These are phyloP conservation scores for Tolypocladium amazonense DNA, from an alignment of 2,329 filamentous ascomycete species.

Conservation along the genomic window DNA sequence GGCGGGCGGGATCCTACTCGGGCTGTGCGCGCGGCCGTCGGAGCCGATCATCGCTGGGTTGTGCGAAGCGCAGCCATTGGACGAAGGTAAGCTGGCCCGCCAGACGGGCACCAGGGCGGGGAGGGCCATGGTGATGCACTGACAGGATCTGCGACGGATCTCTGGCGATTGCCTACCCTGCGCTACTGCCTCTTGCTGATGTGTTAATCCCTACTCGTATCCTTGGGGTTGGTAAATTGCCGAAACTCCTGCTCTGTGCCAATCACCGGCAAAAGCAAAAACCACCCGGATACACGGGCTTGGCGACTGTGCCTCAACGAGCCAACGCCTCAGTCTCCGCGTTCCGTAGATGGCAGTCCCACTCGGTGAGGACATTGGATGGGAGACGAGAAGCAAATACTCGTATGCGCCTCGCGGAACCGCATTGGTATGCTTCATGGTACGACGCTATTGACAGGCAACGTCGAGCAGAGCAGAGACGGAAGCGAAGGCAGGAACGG, in stretches of 20 bases:
- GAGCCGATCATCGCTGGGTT: conserved; percentile 3
- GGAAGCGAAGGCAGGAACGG: too few species aligned
- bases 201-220: background rate
- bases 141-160: background rate
- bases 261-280: background rate
- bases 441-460: background rate
- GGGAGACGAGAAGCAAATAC: background rate
- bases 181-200: background rate
- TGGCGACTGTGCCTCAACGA: background rate
- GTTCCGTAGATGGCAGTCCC: background rate
- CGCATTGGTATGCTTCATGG: background rate
- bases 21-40: conserved; percentile 10
- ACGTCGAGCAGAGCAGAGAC: background rate
- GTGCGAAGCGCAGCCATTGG: background rate
- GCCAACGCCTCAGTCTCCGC: background rate
- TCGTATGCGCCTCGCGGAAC: background rate
- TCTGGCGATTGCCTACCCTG: background rate
- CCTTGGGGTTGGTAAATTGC: background rate
- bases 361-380: background rate
- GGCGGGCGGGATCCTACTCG: background rate
- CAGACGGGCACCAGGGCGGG: background rate
- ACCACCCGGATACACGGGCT: background rate
- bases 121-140: background rate
- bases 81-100: background rate
- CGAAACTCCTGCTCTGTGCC: background rate